These are phyloP conservation scores for Exophiala lecanii-corni DNA, from an alignment of 2,329 filamentous ascomycete genomes.

Conservation along the genomic window DNA sequence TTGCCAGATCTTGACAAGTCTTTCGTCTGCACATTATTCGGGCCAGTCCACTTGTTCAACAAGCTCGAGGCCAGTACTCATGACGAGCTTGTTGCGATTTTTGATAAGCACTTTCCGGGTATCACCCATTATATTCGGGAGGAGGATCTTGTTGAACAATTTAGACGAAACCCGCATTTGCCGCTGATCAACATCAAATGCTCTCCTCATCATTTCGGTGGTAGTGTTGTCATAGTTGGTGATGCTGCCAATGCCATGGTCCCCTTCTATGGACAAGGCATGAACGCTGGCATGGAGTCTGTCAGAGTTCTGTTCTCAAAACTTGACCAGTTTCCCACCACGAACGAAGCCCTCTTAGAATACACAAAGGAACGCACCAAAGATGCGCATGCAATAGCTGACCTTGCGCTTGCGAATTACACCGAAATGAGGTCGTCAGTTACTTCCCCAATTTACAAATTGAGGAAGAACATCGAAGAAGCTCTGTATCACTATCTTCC, in stretches of 20 bases:
- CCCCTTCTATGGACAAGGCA: constrained; percentile 95
- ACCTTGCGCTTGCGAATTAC: constrained; percentile 87
- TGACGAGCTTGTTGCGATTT: constrained; percentile 60
- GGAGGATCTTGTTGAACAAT: constrained; percentile 66
- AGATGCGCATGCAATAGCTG: constrained; percentile 86
- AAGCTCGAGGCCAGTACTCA: constrained; percentile 61
- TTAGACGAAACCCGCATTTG: constrained; percentile 77
- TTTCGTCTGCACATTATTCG: constrained; percentile 92
- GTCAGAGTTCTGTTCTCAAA: constrained; percentile 81
- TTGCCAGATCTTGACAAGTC: constrained; percentile 83
- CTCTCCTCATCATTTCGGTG: constrained; percentile 74
- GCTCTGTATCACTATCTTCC: constrained; percentile 71
- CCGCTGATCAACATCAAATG: constrained; percentile 94
- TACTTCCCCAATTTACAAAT: constrained; percentile 67
- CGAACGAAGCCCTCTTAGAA: constrained; percentile 55
- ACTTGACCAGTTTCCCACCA: constrained; percentile 58
- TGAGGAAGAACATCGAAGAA: constrained; percentile 86
- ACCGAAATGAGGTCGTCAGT: constrained; percentile 89
- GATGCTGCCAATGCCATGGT: constrained; percentile 98
- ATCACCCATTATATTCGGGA: constrained; percentile 60
- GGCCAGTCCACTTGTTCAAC: constrained; percentile 66
- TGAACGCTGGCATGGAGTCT: constrained; percentile 95
- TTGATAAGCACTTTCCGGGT: constrained; percentile 79
- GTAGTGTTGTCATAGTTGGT: constrained; percentile 77
- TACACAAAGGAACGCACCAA: constrained; percentile 71